These are phyloP conservation scores for Zygoascus ofunaensis DNA, from an alignment of 805 yeast genomes.

Conservation along the genomic window DNA sequence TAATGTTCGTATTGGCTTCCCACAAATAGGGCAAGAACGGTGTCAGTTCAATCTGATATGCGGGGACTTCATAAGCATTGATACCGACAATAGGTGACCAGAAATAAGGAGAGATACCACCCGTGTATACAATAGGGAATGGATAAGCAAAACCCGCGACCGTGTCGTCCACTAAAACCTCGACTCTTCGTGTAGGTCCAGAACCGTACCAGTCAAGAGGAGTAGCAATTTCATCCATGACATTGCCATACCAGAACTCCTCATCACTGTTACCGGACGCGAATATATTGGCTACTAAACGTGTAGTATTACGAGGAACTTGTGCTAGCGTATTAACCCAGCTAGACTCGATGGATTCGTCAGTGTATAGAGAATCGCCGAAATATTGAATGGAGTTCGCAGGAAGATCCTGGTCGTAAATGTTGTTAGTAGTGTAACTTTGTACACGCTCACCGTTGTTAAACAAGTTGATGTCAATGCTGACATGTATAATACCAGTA, in stretches of 20 bases:
- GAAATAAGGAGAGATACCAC: constrained; percentile 70
- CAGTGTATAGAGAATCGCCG: not conserved
- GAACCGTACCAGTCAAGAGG: constrained; percentile 37
- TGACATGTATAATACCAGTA: constrained; percentile 13
- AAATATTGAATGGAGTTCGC: constrained; percentile 1
- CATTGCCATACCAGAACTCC: constrained; percentile 75
- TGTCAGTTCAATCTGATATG: constrained; percentile 63
- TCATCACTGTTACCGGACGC: constrained; percentile 76
- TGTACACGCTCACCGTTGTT: not conserved
- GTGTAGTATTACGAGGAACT: constrained; percentile 48
- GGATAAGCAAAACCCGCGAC: constrained; percentile 59
- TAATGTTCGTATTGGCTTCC: constrained; percentile 29
- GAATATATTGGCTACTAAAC: constrained; percentile 46
- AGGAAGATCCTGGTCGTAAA: constrained; percentile 1
- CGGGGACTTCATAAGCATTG: constrained; percentile 63
- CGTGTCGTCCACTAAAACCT: constrained; percentile 50
- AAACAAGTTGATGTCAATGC: constrained; percentile 11
- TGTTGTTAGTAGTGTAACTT: not conserved
- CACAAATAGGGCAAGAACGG: constrained; percentile 63
- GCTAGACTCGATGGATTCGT: not conserved
- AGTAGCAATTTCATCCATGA: constrained; percentile 14
- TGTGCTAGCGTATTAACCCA: not conserved
- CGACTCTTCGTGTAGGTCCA: constrained; percentile 64
- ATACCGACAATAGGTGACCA: constrained; percentile 77
- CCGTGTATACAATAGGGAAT: constrained; percentile 67